A percentile compares a stretch with the other conserved stretches of the same genome.
phyloP scores from a whole-genome alignment of 768 basidiomycete species.

The Cystobasidium ongulense region DNA sequence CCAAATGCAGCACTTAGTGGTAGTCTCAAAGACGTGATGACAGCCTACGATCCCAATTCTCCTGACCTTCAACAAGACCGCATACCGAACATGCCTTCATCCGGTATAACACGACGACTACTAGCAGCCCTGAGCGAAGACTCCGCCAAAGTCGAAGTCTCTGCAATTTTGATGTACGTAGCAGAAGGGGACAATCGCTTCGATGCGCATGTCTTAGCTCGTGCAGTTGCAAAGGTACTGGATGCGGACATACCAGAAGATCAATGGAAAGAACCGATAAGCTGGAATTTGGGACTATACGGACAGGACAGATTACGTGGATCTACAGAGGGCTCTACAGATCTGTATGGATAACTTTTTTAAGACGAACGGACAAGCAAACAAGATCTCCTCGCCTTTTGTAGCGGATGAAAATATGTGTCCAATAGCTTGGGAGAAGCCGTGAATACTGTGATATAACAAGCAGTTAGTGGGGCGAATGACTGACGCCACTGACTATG shows the following conservation, averaged over 20 bases:
- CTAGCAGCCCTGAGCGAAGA: neutral
- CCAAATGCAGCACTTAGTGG: neutral
- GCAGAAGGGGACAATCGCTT: constrained; percentile 30
- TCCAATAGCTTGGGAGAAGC: too few species aligned
- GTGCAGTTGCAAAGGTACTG: constrained; percentile 6
- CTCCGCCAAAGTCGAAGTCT: neutral
- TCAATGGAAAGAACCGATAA: constrained; percentile 22
- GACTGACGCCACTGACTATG: too few species aligned
- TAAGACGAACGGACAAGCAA: too few species aligned
- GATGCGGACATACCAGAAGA: neutral
- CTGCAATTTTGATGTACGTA: constrained; percentile 17
- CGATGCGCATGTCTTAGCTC: constrained; percentile 21
- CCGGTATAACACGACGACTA: constrained; percentile 26
- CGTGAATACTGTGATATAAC: too few species aligned
- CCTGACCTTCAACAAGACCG: neutral
- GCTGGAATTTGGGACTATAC: constrained; percentile 26
- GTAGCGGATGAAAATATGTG: too few species aligned
- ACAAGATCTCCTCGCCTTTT: too few species aligned
- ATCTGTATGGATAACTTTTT: neutral
- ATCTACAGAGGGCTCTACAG: neutral
- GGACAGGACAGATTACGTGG: neutral
- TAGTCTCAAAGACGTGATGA: neutral
- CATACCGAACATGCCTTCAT: constrained; percentile 13
- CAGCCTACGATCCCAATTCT: neutral
- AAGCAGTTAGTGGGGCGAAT: too few species aligned